Percentiles rank a stretch among this genome's conserved stretches.
These are phyloP conservation scores for Phoenix dactylifera DNA, from an alignment of 176 grass and related monocot species.

Conservation along the genomic window DNA sequence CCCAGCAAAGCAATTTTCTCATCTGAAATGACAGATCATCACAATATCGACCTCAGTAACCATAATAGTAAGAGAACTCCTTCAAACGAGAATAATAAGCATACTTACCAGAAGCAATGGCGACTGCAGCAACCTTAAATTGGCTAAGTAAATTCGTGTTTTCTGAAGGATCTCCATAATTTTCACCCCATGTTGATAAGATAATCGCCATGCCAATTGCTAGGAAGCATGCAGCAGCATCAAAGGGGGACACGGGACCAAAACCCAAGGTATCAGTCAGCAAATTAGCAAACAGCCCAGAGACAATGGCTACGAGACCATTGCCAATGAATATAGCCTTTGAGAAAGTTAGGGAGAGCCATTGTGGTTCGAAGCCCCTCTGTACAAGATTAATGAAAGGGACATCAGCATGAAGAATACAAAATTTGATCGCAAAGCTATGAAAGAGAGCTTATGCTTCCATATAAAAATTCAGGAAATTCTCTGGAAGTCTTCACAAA, in stretches of 20 bases:
- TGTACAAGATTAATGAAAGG: neutral
- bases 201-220: constrained; percentile 19
- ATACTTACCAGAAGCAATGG: constrained; percentile 19
- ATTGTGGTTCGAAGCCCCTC: constrained; percentile 18
- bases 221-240: constrained; percentile 22
- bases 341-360: constrained; percentile 19
- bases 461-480: no score
- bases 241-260: constrained; percentile 14
- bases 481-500: no score
- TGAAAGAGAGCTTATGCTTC: no score
- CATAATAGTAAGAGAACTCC: no score
- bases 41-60: neutral
- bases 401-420: no score
- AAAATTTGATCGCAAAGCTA: no score
- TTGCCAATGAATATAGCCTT: constrained; percentile 22
- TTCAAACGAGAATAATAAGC: neutral
- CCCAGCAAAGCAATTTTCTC: constrained; percentile 21
- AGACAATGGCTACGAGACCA: constrained; percentile 12
- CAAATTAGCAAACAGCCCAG: constrained; percentile 17
- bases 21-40: constrained; percentile 4
- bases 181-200: constrained; percentile 18
- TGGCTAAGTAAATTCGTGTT: constrained; percentile 14
- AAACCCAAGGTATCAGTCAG: constrained; percentile 14
- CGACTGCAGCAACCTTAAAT: constrained; percentile 12
- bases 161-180: constrained; percentile 18